Base-by-base conservation (phyloP, 495 filamentous ascomycete genomes). In the Aspergillus ostianus region DNA sequence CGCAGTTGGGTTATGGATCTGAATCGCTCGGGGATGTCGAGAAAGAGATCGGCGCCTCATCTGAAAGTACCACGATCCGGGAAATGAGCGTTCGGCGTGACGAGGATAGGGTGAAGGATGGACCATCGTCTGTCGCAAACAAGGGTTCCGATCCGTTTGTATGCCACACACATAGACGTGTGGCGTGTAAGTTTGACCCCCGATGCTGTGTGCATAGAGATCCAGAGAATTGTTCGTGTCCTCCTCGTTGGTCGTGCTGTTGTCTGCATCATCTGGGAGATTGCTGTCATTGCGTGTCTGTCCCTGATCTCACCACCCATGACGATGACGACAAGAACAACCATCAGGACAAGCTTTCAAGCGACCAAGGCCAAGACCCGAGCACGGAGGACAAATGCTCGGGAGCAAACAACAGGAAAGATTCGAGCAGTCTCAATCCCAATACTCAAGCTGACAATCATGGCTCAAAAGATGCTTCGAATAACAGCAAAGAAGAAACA, bases 221-320 rank as follows among this genome's bases (percentile, higher is more conserved):
- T 21, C 1, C 41, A 2, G 8, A 20, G n/a, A 30, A 29, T 15
- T 65, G 61, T 21, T 45, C 44, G 5, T 68, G 66, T 48, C 53
- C 63, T 18, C 53, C 57, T 47, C 57, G 32, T 8, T 29, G 30
- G 19, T 62, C 66, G 2, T 68, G 66, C 53, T 68, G 66, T 48
- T 68, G 63, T 51, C 15, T 58, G 12, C 66, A 68, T 41, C 62
- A 67, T 26, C n/a, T 45, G 12, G 65, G 65, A 6, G 65, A 67
- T 54, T 67, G 65, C 41, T 67, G 65, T 23, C 12, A 48, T 20
- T 67, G 65, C 17, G 50, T 56, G 27, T 55, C 27, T 20, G 13
- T 21, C 21, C 17, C 32, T 55, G 10, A 6, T 15, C 17, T 51
- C 12, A 15, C 30, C 12, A 19, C 2, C 19, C 27, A 13, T 5